Percentiles rank a stretch among this genome's conserved stretches.
Evolutionary conservation across 2,329 filamentous ascomycete species (phyloP).

Genomic region (Colletotrichum kahawae): DNA sequence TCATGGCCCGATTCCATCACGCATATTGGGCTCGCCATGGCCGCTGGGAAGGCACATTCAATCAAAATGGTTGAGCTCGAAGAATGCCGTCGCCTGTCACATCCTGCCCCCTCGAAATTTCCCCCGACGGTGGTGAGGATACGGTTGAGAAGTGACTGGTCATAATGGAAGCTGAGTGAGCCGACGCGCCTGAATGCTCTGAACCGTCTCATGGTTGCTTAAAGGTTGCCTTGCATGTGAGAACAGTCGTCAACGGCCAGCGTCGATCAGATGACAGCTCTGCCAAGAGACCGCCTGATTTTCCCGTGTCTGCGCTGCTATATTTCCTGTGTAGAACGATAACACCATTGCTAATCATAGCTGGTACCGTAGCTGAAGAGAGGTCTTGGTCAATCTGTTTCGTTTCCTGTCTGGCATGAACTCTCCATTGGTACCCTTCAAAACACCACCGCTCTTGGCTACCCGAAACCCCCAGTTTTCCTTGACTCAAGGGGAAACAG

Average conservation of each 20-base stretch:
- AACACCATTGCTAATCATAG: background rate
- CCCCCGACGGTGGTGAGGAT: background rate
- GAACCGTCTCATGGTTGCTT: background rate
- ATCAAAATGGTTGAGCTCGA: background rate
- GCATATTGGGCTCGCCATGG: background rate
- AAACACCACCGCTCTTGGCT: background rate
- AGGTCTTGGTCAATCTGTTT: background rate
- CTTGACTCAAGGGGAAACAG: conserved; percentile 8
- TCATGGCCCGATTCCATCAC: background rate
- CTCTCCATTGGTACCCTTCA: background rate
- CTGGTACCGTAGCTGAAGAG: background rate
- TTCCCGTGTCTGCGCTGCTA: too few species aligned
- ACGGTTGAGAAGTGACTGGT: conserved; percentile 14
- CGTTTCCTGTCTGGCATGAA: background rate
- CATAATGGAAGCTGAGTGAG: conserved; percentile 2
- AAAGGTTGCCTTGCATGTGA: background rate
- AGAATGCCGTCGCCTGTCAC: background rate
- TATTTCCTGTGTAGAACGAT: too few species aligned
- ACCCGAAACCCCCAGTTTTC: background rate
- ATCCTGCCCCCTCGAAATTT: background rate
- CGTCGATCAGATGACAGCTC: background rate
- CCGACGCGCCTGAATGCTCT: background rate
- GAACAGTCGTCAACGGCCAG: background rate
- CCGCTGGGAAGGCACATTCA: background rate
- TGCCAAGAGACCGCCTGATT: background rate